phyloP scores from a whole-genome alignment of 106 monocot species.

The Allium cepa region DNA sequence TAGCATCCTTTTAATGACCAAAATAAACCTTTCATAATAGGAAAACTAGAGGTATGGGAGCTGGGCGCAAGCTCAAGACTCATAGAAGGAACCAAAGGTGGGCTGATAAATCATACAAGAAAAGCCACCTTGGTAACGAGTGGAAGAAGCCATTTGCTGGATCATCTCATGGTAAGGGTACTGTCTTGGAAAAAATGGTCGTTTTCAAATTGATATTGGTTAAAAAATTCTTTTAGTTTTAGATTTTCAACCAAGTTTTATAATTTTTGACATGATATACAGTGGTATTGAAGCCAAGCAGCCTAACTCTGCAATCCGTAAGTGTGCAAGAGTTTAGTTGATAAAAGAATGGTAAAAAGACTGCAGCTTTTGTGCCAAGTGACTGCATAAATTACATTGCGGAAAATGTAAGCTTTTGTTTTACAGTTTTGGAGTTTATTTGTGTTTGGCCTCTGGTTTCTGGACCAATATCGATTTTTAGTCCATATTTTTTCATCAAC shows the following conservation, averaged over 20 bases:
- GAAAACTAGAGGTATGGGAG: constrained; percentile 93
- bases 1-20: not conserved
- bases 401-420: constrained; percentile 4
- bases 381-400: constrained; percentile 16
- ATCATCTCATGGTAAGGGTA: constrained; percentile 60
- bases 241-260: no score
- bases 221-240: not conserved
- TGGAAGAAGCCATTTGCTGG: constrained; percentile 73
- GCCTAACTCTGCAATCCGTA: constrained; percentile 18
- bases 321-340: constrained; percentile 15
- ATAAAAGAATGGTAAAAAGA: constrained; percentile 16
- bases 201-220: not conserved
- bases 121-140: constrained; percentile 61
- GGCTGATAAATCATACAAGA: constrained; percentile 62
- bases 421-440: no score
- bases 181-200: constrained; percentile 56
- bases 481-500: no score
- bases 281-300: constrained; percentile 14
- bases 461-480: no score
- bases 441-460: no score
- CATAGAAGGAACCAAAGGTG: constrained; percentile 55
- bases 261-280: not conserved
- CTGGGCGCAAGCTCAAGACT: constrained; percentile 68
- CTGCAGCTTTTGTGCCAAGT: constrained; percentile 12
- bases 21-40: constrained; percentile 10